Percentiles rank a stretch among this genome's conserved stretches.
phyloP scores from a whole-genome alignment of 2,329 filamentous ascomycete genomes.

The Beauveria asiatica region DNA sequence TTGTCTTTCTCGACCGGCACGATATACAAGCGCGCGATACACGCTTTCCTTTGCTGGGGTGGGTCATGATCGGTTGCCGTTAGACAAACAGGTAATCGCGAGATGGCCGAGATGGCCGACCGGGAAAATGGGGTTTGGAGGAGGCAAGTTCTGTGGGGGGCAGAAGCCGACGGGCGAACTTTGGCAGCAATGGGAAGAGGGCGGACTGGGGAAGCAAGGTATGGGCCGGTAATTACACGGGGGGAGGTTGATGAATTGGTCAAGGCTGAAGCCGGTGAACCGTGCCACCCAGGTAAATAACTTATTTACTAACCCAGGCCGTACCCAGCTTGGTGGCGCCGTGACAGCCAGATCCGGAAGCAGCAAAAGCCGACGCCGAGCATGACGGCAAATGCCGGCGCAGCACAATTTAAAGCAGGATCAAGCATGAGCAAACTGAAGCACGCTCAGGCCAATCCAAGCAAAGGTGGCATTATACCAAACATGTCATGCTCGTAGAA shows the following conservation, averaged over 20 bases:
- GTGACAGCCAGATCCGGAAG: background rate
- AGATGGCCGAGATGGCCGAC: conserved; percentile 9
- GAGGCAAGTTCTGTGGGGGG: conserved; percentile 11
- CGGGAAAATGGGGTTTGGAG: conserved; percentile 7
- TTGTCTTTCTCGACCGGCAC: conserved; percentile 24
- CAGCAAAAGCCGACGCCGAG: background rate
- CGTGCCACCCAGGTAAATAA: too few relatives aligned
- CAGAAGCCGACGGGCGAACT: conserved; percentile 5
- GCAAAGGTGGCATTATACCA: background rate
- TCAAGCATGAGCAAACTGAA: too few relatives aligned
- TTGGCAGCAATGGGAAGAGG: background rate
- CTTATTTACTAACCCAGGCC: too few relatives aligned
- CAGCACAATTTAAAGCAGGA: background rate
- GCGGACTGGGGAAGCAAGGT: background rate
- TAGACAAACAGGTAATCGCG: background rate
- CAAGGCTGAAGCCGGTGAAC: too few relatives aligned
- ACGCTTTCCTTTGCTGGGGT: conserved; percentile 18
- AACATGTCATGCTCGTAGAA: too few relatives aligned
- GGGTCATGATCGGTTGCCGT: conserved; percentile 8
- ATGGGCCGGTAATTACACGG: background rate
- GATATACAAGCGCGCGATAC: conserved; percentile 25
- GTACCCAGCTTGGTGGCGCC: too few relatives aligned
- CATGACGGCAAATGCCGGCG: background rate
- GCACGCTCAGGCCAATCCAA: too few relatives aligned
- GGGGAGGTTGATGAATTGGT: background rate